These are phyloP conservation scores for Lactarius hatsudake DNA, from an alignment of 768 basidiomycete species.

Conservation along the genomic window DNA sequence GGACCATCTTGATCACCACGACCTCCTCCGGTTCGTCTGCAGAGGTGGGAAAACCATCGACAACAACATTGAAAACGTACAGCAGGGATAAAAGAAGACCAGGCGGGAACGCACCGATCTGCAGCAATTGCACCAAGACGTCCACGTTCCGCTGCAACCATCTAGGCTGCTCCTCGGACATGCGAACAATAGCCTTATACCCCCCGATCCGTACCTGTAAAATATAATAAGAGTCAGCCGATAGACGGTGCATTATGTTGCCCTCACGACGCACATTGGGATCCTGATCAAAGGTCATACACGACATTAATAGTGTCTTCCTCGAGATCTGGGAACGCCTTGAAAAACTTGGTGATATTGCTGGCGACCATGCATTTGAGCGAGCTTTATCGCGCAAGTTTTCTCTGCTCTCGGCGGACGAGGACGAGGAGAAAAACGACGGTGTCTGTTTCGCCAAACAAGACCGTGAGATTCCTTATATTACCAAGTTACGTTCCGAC, in stretches of 20 bases:
- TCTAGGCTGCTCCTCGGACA: slow-evolving; percentile 47
- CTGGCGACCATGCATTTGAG: slow-evolving; percentile 59
- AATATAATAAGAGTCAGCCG: neutral
- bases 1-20: slow-evolving; percentile 53
- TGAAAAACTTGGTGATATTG: slow-evolving; percentile 57
- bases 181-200: slow-evolving; percentile 56
- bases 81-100: no score
- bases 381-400: slow-evolving; percentile 53
- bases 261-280: slow-evolving; percentile 40
- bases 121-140: slow-evolving; percentile 49
- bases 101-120: slow-evolving; percentile 54
- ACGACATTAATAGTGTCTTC: slow-evolving; percentile 52
- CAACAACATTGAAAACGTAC: neutral
- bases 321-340: slow-evolving; percentile 66
- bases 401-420: slow-evolving; percentile 40
- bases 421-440: slow-evolving; percentile 33
- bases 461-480: no score
- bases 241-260: neutral
- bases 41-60: no score
- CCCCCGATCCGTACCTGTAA: slow-evolving; percentile 63
- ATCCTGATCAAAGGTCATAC: slow-evolving; percentile 57
- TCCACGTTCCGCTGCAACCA: slow-evolving; percentile 72
- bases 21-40: slow-evolving; percentile 65
- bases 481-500: no score
- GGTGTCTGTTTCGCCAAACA: slow-evolving; percentile 31